Evolutionary conservation across 768 basidiomycete species (phyloP), one percentile per base, ranked within the genome.

Genomic region (Auricularia cornea): DNA sequence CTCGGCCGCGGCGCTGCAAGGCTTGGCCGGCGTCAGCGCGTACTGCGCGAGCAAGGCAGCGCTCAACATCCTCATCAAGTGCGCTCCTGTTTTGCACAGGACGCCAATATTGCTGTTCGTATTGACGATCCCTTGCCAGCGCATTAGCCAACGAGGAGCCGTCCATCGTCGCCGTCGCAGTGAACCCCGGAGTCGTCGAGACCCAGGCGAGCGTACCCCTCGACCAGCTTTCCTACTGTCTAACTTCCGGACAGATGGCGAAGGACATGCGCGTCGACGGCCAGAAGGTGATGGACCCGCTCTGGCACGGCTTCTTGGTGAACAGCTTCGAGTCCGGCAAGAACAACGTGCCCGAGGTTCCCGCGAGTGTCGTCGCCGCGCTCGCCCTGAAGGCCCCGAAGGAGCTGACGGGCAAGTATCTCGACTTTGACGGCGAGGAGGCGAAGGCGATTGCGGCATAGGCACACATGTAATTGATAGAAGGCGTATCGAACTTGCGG

Each of bases 161-260:
- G n/a, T 77, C 80, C 35, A 76, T 97, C 38, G 79, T 82, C 10
- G 84, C 86, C 3, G 81, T 95, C 35, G 89, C 94, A 18, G 68
- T 97, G 2, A 83, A 94, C 3, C 95, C 95, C 1, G 95, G 95
- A 18, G 87, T 87, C 75, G 92, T 96, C 32, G 86, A 95, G 65
- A 95, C 93, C 10, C 76, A 74, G 30, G 93, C 92, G 72, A 67
- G 83, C 80, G 18, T 63, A 23, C 33, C 57, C 48, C 28, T 28
- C 61, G 60, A 32, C 51, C 35, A 63, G 44, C n/a, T n/a, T n/a
- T n/a, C 11, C 11, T 23, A 48, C 10, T 23, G 5, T 18, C 44
- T 18, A 4, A 48, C 35, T 8, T 38, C 8, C 16, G 35, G 8
- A 38, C 16, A 92, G 90, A 93, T 93, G 92, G 90, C 92, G 79